These are phyloP conservation scores for Leptosphaerulina australis DNA, from an alignment of 2,329 filamentous ascomycete species.

Conservation along the genomic window DNA sequence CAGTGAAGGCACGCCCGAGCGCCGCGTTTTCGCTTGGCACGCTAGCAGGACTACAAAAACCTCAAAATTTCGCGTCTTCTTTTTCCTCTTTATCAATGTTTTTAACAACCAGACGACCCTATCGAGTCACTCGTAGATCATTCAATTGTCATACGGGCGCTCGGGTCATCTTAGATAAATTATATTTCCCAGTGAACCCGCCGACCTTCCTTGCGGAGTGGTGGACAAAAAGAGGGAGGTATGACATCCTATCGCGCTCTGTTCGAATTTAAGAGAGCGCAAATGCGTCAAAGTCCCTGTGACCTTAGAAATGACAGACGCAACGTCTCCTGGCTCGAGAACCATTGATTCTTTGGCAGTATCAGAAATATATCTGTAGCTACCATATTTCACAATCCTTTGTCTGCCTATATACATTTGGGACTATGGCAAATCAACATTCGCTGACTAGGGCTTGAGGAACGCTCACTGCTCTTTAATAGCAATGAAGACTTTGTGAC, in stretches of 20 bases:
- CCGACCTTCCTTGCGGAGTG: constrained; percentile 57
- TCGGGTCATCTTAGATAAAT: constrained; percentile 93
- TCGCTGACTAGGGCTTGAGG: too few relatives aligned
- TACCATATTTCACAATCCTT: too few relatives aligned
- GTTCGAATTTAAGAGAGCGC: background rate
- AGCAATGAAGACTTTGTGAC: too few relatives aligned
- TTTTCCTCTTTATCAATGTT: constrained; percentile 70
- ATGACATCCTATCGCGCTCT: constrained; percentile 37
- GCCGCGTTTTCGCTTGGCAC: constrained; percentile 28
- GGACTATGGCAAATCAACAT: too few relatives aligned
- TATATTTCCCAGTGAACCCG: constrained; percentile 63
- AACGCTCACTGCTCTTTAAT: too few relatives aligned
- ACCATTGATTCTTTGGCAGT: too few relatives aligned
- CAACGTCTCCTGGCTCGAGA: too few relatives aligned
- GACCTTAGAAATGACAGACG: too few relatives aligned
- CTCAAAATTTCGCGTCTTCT: constrained; percentile 24
- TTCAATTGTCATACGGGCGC: constrained; percentile 97
- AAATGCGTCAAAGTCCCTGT: background rate
- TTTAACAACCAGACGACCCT: constrained; percentile 67
- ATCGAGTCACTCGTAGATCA: constrained; percentile 99
- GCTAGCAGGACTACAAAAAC: constrained; percentile 32
- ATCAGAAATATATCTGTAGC: too few relatives aligned
- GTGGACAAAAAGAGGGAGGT: constrained; percentile 52
- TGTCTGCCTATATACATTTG: too few relatives aligned
- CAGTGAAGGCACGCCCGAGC: constrained; percentile 7